Conservation (phyloP, 306 rosid genomes). For the Rosa rugosa region DNA sequence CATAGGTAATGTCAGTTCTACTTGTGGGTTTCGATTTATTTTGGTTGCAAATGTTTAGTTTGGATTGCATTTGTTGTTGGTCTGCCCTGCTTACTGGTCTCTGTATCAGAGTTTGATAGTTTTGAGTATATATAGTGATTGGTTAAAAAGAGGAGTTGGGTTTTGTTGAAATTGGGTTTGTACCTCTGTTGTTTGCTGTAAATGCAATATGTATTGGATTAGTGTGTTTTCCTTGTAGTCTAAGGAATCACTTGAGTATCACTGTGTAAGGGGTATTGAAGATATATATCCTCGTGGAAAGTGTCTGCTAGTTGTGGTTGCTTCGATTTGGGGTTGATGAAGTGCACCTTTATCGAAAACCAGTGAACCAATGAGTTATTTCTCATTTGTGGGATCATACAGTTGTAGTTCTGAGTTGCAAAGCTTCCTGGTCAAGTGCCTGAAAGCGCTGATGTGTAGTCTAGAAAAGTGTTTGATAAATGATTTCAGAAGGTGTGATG, state of each 20-base stretch:
- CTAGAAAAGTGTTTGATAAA: background rate
- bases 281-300: background rate
- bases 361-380: background rate
- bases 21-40: background rate
- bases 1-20: constrained; percentile 46
- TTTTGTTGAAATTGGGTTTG: background rate
- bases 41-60: background rate
- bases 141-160: background rate
- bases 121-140: background rate
- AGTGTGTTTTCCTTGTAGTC: background rate
- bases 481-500: background rate
- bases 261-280: background rate
- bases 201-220: background rate
- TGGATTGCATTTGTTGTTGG: background rate
- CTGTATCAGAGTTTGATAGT: background rate
- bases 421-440: background rate
- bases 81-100: background rate
- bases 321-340: background rate
- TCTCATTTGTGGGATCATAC: background rate
- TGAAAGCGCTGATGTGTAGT: background rate
- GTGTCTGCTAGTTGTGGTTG: background rate
- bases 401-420: background rate
- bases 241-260: background rate
- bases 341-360: background rate
- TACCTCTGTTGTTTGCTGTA: background rate